Conservation (phyloP, 805 yeast genomes). For the Groenewaldozyma salmanticensis region DNA sequence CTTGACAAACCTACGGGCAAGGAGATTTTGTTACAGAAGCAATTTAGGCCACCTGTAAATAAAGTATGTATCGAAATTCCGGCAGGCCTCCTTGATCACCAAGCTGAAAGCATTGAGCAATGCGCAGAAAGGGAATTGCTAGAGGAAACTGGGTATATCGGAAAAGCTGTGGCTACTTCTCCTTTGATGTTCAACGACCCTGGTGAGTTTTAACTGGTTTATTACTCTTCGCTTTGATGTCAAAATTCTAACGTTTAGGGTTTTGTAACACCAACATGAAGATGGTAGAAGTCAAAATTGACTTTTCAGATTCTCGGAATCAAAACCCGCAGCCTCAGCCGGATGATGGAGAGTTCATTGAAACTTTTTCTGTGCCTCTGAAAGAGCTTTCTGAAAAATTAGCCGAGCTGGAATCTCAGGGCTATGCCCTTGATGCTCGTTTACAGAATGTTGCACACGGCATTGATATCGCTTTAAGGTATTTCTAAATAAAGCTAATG, state of each 20-base stretch:
- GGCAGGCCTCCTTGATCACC: constrained; percentile 85
- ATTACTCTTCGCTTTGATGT: too few relatives aligned
- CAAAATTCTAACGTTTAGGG: too few relatives aligned
- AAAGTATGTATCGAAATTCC: constrained; percentile 90
- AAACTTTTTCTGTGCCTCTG: constrained; percentile 63
- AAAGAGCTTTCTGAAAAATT: constrained; percentile 46
- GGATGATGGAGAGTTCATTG: constrained; percentile 90
- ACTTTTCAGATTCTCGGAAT: constrained; percentile 56
- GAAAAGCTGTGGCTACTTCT: constrained; percentile 40
- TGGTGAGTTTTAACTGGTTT: too few relatives aligned
- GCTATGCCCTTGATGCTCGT: constrained; percentile 77
- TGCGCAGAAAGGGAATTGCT: constrained; percentile 82
- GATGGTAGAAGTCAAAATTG: constrained; percentile 70
- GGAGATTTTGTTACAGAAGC: constrained; percentile 65
- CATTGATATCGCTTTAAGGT: constrained; percentile 40
- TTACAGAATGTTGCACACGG: constrained; percentile 84
- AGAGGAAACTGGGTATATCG: constrained; percentile 91
- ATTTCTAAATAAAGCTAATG: too few relatives aligned
- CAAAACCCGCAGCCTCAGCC: constrained; percentile 59
- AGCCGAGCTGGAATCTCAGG: constrained; percentile 44
- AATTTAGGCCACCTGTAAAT: constrained; percentile 85
- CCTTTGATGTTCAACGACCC: constrained; percentile 65
- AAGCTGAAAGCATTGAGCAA: constrained; percentile 55
- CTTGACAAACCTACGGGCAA: constrained; percentile 43
- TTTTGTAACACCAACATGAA: constrained; percentile 83